Base-by-base conservation (phyloP, 768 basidiomycete genomes). In the Tylopilus cervinicoccineus region DNA sequence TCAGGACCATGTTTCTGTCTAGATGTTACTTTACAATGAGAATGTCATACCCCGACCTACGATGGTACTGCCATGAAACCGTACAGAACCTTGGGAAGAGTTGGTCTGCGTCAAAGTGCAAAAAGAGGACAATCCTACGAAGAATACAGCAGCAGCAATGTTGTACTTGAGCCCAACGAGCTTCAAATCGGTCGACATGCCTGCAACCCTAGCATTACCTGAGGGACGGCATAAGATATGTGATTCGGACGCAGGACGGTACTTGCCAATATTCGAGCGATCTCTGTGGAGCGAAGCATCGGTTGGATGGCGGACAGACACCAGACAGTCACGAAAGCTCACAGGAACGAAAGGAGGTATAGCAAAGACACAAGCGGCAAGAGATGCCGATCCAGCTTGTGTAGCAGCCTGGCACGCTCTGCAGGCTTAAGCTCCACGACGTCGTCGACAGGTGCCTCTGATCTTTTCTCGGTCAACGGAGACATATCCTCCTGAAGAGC, bases 281-380 rank as follows among this genome's bases (percentile, higher is more conserved):
- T 76, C 76, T 29, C 72, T 73, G 41, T 19, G 45, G 24, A 27
- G 38, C 32, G n/a, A 23, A 38, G 4, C 7, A 31, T 3, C n/a
- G n/a, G n/a, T n/a, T n/a, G n/a, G n/a, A n/a, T n/a, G n/a, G n/a
- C n/a, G 14, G 16, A 52, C 12, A 41, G 19, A 29, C 8, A 2
- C 9, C n/a, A 20, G 23, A 23, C 13, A 3, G 28, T 24, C 19
- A 39, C n/a, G 23, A 8, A 24, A 8, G 33, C 74, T 66, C 52
- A 76, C 72, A 77, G 57, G 58, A 76, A 76, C 7, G 72, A 74
- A 34, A 75, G 61, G 27, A 77, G 59, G 48, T 74, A 76, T 6
- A 77, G 58, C 32, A 74, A 47, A 5, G 73, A 72, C 27, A 76
- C 67, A 41, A 74, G 65, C 5, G 75, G 74, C 41, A 77, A 53